phyloP scores from a whole-genome alignment of 2,329 filamentous ascomycete species.

The Colletotrichum brevisporum region DNA sequence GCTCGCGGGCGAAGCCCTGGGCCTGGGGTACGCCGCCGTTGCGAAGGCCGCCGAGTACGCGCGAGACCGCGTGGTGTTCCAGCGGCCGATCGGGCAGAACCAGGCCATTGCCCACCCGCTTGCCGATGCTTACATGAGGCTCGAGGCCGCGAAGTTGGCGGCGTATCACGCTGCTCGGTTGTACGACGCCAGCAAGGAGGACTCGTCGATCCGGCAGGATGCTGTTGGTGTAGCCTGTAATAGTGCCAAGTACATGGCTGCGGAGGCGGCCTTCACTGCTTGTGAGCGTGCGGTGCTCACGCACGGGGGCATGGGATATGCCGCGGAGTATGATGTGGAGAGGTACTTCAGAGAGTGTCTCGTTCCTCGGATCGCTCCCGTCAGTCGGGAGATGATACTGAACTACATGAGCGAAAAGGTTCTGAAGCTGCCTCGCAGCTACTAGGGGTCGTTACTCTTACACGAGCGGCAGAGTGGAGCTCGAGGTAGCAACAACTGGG shows the following conservation, averaged over 20 bases:
- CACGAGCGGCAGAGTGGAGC: too few relatives aligned
- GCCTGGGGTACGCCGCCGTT: constrained; percentile 81
- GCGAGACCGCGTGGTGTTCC: constrained; percentile 75
- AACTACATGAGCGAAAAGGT: constrained; percentile 81
- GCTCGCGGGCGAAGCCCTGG: constrained; percentile 83
- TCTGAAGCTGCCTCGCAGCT: constrained; percentile 76
- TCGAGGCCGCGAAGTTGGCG: constrained; percentile 76
- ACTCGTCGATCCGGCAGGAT: constrained; percentile 65
- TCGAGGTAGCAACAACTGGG: too few relatives aligned
- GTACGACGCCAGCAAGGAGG: constrained; percentile 69
- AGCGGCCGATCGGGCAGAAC: constrained; percentile 75
- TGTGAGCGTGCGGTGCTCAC: constrained; percentile 73
- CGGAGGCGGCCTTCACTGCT: constrained; percentile 73
- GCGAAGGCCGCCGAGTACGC: constrained; percentile 76
- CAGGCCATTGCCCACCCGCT: constrained; percentile 77
- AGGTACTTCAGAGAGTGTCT: constrained; percentile 75
- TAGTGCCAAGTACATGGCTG: constrained; percentile 79
- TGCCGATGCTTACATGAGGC: constrained; percentile 74
- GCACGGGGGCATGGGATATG: constrained; percentile 76
- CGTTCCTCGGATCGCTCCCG: constrained; percentile 74
- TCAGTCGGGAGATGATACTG: constrained; percentile 81
- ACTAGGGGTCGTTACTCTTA: constrained; percentile 54
- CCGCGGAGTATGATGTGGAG: constrained; percentile 75
- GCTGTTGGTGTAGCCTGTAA: constrained; percentile 76
- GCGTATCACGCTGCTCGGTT: constrained; percentile 76